Evolutionary conservation across 2,329 filamentous ascomycete species (phyloP).

Genomic region (Orbilia ellipsospora): DNA sequence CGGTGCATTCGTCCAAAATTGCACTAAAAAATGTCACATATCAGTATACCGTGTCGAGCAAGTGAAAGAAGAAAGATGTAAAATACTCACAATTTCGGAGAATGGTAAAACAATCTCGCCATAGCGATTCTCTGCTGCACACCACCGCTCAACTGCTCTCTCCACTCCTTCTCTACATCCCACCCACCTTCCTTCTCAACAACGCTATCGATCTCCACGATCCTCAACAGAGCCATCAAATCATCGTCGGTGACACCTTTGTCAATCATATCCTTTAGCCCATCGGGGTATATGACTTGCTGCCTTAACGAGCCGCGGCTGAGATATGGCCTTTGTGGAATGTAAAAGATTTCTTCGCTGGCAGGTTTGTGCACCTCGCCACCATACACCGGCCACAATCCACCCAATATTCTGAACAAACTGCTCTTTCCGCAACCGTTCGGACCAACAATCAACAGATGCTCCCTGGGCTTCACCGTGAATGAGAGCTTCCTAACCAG

Average conservation of each 20-base stretch:
- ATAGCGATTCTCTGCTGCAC: constrained; percentile 96
- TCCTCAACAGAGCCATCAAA: constrained; percentile 78
- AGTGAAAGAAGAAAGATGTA: background rate
- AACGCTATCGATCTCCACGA: constrained; percentile 84
- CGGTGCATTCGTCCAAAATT: constrained; percentile 97
- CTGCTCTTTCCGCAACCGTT: constrained; percentile 98
- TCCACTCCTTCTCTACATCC: constrained; percentile 96
- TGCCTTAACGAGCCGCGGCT: constrained; percentile 91
- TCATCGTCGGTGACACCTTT: constrained; percentile 85
- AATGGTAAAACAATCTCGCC: constrained; percentile 70
- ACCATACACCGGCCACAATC: constrained; percentile 97
- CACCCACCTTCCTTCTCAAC: constrained; percentile 83
- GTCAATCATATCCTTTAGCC: constrained; percentile 83
- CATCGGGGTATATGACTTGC: constrained; percentile 96
- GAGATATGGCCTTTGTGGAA: constrained; percentile 93
- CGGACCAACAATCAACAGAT: constrained; percentile 92
- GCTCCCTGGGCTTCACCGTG: constrained; percentile 83
- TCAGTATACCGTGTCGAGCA: constrained; percentile 10
- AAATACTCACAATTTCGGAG: constrained; percentile 57
- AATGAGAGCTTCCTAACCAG: constrained; percentile 88
- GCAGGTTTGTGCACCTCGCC: constrained; percentile 91
- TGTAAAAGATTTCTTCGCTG: constrained; percentile 96
- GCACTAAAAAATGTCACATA: constrained; percentile 65
- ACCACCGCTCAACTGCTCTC: constrained; percentile 89
- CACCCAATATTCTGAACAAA: constrained; percentile 93